Base-by-base conservation (phyloP, 495 filamentous ascomycete species). In the Chaetomium tenue region DNA sequence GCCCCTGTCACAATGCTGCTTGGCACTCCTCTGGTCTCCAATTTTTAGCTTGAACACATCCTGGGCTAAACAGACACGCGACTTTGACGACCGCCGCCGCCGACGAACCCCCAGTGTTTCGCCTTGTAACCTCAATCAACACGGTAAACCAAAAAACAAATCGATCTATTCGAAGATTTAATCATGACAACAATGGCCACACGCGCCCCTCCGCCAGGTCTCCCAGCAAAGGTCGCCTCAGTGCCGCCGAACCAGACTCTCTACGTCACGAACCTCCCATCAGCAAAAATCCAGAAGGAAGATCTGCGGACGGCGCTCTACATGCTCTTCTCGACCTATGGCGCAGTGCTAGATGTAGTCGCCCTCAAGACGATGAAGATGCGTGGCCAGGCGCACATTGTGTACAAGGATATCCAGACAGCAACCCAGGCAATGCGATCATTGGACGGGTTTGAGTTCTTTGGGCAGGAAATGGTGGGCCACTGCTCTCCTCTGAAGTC, bases 371-470 rank as follows among this genome's bases (percentile, higher is more conserved):
- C 90, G 0, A 80, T 79, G 70, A 92, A 92, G 77, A 93, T 96
- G 89, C 89, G 95, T 42, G 94, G 94, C 2, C 94, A 98, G 75
- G 95, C 94, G 58, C 93, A 97, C 72, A 81, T 99, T 53, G 90
- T 93, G 4, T 97, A 91, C 75, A 86, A 89, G 63, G 94, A 99
- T 72, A 79, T 93, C 15, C 88, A 93, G 63, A 84, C 88, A 3
- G 92, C 91, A 52, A 94, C 92, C 37, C 90, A 95, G 71, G 94
- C 94, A 2, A 89, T 98, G 87, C 82, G 93, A 60, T 86, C 90
- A 33, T 78, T 96, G 28, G 88, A 98, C 68, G 91, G 91, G 0
- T 90, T 92, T 68, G 86, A 93, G 18, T 90, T 98, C 68, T 88
- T 93, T 64, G 94, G 93, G 33, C 88, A 87, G 67, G 84, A 92